Evolutionary conservation across 106 monocot genomes (phyloP).

Genomic region (Phalaenopsis aphrodite): DNA sequence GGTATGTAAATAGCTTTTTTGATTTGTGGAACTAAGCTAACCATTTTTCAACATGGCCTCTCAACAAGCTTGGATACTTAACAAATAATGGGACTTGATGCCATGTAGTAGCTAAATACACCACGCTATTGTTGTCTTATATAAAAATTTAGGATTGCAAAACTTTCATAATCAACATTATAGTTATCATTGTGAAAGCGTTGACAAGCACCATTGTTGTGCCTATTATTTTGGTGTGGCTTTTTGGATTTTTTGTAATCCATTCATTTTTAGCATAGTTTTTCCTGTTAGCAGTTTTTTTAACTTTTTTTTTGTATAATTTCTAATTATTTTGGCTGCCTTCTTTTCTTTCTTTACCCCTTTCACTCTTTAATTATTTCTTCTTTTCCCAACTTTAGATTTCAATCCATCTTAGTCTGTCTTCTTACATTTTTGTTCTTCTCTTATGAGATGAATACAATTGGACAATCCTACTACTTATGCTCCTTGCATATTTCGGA

Average conservation of each 20-base stretch:
- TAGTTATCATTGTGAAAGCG: not conserved
- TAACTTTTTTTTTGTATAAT: not conserved
- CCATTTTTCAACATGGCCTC: not conserved
- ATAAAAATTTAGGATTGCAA: not conserved
- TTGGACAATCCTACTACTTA: not conserved
- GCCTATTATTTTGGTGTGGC: not conserved
- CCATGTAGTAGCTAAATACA: not conserved
- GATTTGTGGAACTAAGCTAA: not conserved
- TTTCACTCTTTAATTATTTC: not conserved
- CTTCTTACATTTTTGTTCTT: not conserved
- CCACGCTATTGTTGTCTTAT: not conserved
- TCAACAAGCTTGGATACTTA: not conserved
- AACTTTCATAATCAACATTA: not conserved
- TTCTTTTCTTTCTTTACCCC: not conserved
- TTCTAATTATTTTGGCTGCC: not conserved
- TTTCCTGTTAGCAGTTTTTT: not conserved
- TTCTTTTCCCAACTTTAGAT: not conserved
- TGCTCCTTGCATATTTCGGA: not conserved
- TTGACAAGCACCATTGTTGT: not conserved
- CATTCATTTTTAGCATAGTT: not conserved
- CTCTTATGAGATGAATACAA: not conserved
- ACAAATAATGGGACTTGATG: not conserved
- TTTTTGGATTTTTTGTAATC: not conserved
- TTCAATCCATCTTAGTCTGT: not conserved
- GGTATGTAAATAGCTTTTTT: slow-evolving; percentile 37